phyloP scores from a whole-genome alignment of 106 monocot genomes.

The Dendrobium catenatum region DNA sequence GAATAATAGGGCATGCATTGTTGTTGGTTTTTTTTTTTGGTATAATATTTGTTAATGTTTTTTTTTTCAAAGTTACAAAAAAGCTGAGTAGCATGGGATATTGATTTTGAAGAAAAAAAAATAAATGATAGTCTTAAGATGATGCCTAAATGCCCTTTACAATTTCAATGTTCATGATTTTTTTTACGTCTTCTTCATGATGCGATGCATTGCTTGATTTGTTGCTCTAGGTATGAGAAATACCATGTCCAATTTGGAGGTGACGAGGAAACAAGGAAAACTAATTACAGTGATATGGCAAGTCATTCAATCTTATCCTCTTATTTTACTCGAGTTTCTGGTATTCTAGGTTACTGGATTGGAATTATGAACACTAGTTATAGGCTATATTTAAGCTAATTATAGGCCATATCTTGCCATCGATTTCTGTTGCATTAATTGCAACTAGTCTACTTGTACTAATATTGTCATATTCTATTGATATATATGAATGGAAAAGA shows the following conservation, averaged over 20 bases:
- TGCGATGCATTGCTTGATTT: background rate
- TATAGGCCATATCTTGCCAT: background rate
- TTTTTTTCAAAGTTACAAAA: too few species aligned
- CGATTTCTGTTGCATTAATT: background rate
- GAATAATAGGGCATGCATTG: too few species aligned
- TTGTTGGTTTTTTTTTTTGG: too few species aligned
- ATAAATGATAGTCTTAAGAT: too few species aligned
- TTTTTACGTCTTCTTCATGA: background rate
- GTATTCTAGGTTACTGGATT: background rate
- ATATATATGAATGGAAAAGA: background rate
- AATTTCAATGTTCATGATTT: too few species aligned
- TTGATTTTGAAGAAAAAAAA: too few species aligned
- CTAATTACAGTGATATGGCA: constrained; percentile 69
- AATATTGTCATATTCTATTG: background rate
- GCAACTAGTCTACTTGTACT: background rate
- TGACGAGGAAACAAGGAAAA: constrained; percentile 58
- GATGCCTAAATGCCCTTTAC: too few species aligned
- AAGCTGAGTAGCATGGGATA: too few species aligned
- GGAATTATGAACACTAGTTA: background rate
- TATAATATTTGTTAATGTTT: too few species aligned
- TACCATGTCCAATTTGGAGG: constrained; percentile 65
- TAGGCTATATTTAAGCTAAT: background rate
- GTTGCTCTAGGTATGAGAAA: constrained; percentile 60
- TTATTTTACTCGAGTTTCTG: background rate
- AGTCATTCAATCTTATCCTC: constrained; percentile 4